Conservation (phyloP, 1,139 yeast genomes). For the Blastobotrys capitulatus region DNA sequence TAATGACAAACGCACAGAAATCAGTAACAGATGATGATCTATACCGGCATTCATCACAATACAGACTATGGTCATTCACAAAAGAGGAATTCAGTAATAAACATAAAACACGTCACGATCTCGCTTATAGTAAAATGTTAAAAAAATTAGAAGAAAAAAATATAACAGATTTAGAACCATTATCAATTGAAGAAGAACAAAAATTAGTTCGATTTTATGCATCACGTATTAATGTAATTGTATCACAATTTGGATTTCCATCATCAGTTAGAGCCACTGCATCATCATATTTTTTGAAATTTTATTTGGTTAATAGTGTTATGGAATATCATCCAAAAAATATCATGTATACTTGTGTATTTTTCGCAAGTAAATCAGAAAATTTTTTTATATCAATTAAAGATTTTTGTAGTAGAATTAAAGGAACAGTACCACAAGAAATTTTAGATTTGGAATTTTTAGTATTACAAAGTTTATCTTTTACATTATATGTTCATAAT, state of each 20-base stretch:
- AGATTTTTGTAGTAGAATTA: constrained; percentile 66
- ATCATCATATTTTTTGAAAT: constrained; percentile 71
- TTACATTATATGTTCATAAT: constrained; percentile 81
- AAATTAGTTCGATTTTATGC: constrained; percentile 64
- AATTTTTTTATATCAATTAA: constrained; percentile 83
- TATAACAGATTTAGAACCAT: constrained; percentile 23
- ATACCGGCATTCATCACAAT: constrained; percentile 83
- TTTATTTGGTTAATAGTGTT: constrained; percentile 71
- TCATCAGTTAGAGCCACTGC: constrained; percentile 79
- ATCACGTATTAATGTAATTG: constrained; percentile 59
- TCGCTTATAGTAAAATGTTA: constrained; percentile 43
- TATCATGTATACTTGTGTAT: constrained; percentile 74
- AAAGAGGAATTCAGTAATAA: constrained; percentile 45
- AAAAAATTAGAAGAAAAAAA: constrained; percentile 33
- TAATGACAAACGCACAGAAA: constrained; percentile 5
- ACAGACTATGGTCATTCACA: constrained; percentile 77
- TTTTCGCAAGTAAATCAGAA: constrained; percentile 88
- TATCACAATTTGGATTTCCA: constrained; percentile 52
- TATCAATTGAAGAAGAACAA: constrained; percentile 60
- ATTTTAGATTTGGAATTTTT: constrained; percentile 75
- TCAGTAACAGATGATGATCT: constrained; percentile 62
- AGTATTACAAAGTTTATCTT: constrained; percentile 65
- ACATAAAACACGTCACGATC: constrained; percentile 46
- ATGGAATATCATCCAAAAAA: constrained; percentile 86
- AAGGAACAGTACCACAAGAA: constrained; percentile 55